Evolutionary conservation across 225 moss, liverwort and hornwort genomes (phyloP).

Genomic region (Rhytidiadelphus loreus): DNA sequence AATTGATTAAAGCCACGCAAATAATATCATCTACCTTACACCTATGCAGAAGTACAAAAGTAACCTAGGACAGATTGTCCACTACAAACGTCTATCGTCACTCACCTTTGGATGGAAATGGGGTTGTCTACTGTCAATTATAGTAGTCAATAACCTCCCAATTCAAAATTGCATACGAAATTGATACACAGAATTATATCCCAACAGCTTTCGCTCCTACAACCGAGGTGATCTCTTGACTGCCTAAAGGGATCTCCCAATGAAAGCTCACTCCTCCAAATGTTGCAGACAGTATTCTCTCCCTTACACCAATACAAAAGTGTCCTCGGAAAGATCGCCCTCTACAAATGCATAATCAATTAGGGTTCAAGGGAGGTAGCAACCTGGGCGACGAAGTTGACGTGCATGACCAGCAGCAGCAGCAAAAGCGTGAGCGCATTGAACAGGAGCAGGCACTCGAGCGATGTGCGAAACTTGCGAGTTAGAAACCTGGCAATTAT

Average conservation of each 20-base stretch:
- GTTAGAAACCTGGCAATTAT: conserved; percentile 78
- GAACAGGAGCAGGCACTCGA: conserved; percentile 68
- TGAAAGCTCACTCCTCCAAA: neutral
- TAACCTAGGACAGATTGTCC: neutral
- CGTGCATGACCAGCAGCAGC: conserved; percentile 90
- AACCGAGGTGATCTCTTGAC: neutral
- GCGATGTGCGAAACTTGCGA: conserved; percentile 68
- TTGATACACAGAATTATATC: neutral
- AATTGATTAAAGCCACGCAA: neutral
- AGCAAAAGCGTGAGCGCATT: conserved; percentile 73
- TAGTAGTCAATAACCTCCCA: neutral
- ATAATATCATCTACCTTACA: neutral
- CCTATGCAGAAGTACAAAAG: neutral
- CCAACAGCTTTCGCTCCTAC: neutral
- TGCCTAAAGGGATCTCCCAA: neutral
- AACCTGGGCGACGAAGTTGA: conserved; percentile 98
- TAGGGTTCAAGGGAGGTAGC: conserved; percentile 5
- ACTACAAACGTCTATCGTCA: neutral
- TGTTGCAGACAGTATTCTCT: neutral
- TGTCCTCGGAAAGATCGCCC: neutral
- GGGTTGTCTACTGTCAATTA: neutral
- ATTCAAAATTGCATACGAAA: neutral
- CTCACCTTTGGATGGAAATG: neutral
- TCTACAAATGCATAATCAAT: neutral
- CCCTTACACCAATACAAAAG: neutral